A percentile compares a stretch with the other conserved stretches of the same genome.
Conservation (phyloP, 1,284 basidiomycete species). For the Leccinum variabile region DNA sequence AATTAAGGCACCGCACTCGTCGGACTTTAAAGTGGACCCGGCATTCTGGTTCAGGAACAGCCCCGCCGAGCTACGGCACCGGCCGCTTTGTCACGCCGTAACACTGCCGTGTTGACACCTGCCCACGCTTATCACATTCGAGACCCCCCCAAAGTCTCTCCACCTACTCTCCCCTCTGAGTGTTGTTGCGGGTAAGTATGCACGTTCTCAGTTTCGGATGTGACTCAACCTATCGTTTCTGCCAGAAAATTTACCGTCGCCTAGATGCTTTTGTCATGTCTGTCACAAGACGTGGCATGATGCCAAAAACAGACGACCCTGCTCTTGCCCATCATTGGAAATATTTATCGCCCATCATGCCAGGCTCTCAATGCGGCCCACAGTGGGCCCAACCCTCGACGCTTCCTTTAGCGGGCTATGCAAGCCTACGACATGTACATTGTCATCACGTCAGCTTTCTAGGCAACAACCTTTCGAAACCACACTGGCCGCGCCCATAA, state of each 20-base stretch:
- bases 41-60: constrained; percentile 33
- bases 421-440: constrained; percentile 5
- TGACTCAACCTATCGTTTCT: background rate
- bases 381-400: constrained; percentile 1
- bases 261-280: background rate
- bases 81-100: constrained; percentile 28
- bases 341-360: constrained; percentile 1
- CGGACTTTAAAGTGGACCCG: constrained; percentile 30
- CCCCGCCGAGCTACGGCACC: constrained; percentile 39
- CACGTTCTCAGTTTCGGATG: background rate
- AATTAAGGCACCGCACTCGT: constrained; percentile 37
- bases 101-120: constrained; percentile 19
- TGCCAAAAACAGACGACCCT: constrained; percentile 1
- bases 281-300: constrained; percentile 4
- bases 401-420: background rate
- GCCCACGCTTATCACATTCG: constrained; percentile 21
- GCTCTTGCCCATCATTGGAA: constrained; percentile 1
- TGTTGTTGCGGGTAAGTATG: no score
- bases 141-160: constrained; percentile 19
- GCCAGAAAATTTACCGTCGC: background rate
- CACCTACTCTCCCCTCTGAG: background rate
- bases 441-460: constrained; percentile 6
- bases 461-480: constrained; percentile 1
- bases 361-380: background rate
- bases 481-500: constrained; percentile 5